Evolutionary conservation across 768 basidiomycete species (phyloP).

Genomic region (Leccinum imitatum): DNA sequence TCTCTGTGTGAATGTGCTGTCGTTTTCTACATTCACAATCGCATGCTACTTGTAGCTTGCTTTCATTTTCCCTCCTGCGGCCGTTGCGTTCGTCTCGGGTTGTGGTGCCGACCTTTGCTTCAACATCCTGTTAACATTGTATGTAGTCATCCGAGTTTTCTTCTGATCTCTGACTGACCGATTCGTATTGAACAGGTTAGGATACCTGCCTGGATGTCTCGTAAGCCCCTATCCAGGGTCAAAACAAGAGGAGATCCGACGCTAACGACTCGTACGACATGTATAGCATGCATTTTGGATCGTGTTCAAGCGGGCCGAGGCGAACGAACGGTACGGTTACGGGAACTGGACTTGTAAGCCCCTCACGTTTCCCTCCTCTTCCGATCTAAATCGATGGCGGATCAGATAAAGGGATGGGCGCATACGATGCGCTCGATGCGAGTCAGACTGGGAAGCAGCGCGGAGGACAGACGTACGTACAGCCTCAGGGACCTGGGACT

Average conservation of each 20-base stretch:
- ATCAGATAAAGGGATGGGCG: slow-evolving; percentile 23
- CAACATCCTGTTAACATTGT: slow-evolving; percentile 78
- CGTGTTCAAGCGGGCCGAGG: slow-evolving; percentile 78
- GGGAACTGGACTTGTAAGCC: slow-evolving; percentile 27
- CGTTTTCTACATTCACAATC: neutral
- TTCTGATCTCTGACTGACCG: neutral
- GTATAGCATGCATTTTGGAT: slow-evolving; percentile 80
- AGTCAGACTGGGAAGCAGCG: neutral
- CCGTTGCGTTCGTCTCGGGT: slow-evolving; percentile 70
- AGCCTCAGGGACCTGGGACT: neutral
- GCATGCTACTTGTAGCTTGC: slow-evolving; percentile 48
- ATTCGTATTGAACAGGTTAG: slow-evolving; percentile 46
- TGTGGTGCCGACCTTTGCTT: slow-evolving; percentile 83
- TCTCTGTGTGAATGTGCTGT: neutral
- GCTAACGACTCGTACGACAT: too few species aligned
- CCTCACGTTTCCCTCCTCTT: neutral
- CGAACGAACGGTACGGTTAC: slow-evolving; percentile 50
- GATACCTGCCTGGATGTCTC: slow-evolving; percentile 65
- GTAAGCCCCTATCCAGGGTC: slow-evolving; percentile 25
- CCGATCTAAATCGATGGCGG: neutral
- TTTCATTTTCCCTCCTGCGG: slow-evolving; percentile 77
- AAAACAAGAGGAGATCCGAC: too few species aligned
- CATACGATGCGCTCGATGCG: slow-evolving; percentile 4
- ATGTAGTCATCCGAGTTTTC: slow-evolving; percentile 23
- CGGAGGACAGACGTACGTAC: neutral